Percentiles rank a stretch among this genome's conserved stretches.
These are phyloP conservation scores for Lasiosphaeriaceae sp. DNA, from an alignment of 495 filamentous ascomycete species.

Conservation along the genomic window DNA sequence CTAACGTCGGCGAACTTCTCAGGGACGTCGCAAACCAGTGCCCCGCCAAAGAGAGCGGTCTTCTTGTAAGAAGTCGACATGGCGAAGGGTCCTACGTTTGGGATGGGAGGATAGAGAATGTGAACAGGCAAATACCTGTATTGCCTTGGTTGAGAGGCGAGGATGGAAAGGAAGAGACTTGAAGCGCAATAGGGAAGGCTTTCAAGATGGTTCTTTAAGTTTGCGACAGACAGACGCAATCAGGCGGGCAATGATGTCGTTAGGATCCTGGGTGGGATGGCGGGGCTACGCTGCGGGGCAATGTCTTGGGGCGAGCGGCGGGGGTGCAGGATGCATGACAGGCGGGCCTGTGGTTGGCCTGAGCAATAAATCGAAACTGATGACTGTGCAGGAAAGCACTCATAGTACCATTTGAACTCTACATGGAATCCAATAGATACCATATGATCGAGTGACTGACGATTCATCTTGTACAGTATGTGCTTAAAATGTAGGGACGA, in stretches of 20 bases:
- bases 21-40: slow-evolving; percentile 69
- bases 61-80: slow-evolving; percentile 45
- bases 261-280: neutral
- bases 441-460: no score
- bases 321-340: no score
- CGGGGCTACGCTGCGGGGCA: neutral
- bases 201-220: neutral
- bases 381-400: no score
- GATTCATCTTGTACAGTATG: no score
- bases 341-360: no score
- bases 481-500: no score
- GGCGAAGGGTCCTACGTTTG: neutral
- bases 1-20: slow-evolving; percentile 75
- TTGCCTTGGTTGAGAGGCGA: neutral
- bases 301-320: no score
- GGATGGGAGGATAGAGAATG: neutral
- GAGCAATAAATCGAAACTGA: no score
- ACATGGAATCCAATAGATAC: no score
- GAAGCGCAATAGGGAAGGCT: neutral
- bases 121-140: no score
- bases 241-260: slow-evolving; percentile 6
- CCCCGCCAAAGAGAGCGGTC: slow-evolving; percentile 74
- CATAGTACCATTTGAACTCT: no score
- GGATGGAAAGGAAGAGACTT: neutral
- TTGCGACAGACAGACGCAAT: neutral